A percentile compares a stretch with the other conserved stretches of the same genome.
These are phyloP conservation scores for Pyrenula aspistea DNA, from an alignment of 495 filamentous ascomycete species.

Conservation along the genomic window DNA sequence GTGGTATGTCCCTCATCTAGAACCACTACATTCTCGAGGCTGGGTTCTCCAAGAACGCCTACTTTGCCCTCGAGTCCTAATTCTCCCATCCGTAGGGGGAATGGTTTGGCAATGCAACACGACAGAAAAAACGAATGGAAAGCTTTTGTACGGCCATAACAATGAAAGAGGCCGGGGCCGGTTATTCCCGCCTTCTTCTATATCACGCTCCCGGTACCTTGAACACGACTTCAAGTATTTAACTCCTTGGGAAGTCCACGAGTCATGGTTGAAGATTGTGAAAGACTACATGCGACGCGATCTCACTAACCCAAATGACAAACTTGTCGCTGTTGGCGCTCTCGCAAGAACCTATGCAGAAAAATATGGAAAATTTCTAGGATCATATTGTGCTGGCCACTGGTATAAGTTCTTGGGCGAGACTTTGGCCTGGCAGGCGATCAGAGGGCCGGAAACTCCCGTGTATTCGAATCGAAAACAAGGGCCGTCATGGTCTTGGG, in stretches of 20 bases:
- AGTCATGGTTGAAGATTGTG: slow-evolving; percentile 1
- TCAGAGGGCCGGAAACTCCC: too few relatives aligned
- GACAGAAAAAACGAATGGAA: not conserved
- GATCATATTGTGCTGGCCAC: not conserved
- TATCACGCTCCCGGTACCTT: not conserved
- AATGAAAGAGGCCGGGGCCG: not conserved
- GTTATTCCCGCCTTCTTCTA: not conserved
- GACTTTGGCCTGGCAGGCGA: not conserved
- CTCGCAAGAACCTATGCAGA: not conserved
- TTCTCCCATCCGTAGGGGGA: not conserved
- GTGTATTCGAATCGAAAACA: not conserved
- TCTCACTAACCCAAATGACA: slow-evolving; percentile 3
- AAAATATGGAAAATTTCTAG: not conserved
- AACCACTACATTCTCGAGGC: not conserved
- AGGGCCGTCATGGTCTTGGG: not conserved
- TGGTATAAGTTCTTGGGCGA: slow-evolving; percentile 2
- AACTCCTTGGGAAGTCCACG: not conserved
- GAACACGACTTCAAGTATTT: not conserved
- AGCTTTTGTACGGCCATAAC: not conserved
- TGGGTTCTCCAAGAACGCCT: not conserved
- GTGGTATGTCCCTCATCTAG: not conserved
- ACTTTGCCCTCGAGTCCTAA: not conserved
- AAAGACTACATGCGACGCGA: slow-evolving; percentile 1
- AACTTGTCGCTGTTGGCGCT: slow-evolving; percentile 2
- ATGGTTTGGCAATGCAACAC: not conserved